phyloP scores from a whole-genome alignment of 352 stramenopile species.

The Pythium vanterpoolii region DNA sequence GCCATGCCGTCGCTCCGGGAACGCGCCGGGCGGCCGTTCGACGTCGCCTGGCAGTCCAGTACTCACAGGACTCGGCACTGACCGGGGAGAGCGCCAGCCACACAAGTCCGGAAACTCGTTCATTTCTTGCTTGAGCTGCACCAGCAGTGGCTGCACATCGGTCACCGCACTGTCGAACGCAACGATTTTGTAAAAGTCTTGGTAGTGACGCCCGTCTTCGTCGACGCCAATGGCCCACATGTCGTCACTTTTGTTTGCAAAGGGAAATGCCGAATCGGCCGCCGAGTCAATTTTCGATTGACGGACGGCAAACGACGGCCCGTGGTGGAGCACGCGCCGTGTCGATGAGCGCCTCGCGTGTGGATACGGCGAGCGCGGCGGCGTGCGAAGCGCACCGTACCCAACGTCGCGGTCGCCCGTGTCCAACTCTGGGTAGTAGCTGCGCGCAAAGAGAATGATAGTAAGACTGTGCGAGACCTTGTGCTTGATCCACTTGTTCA shows the following conservation, averaged over 20 bases:
- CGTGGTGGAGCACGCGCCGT: conserved; percentile 6
- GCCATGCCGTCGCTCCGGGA: conserved; percentile 29
- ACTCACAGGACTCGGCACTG: not conserved
- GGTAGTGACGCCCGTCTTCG: conserved; percentile 72
- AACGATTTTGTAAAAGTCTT: conserved; percentile 87
- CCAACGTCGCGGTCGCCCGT: conserved; percentile 29
- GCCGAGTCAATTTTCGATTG: conserved; percentile 9
- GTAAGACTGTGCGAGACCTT: conserved; percentile 91
- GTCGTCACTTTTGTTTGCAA: conserved; percentile 49
- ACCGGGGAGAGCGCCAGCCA: conserved; percentile 47
- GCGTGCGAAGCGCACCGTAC: conserved; percentile 21
- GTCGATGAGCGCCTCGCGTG: not conserved
- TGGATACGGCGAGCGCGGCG: conserved; percentile 17
- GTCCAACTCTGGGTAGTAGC: conserved; percentile 83
- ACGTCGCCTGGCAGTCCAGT: conserved; percentile 13
- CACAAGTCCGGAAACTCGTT: conserved; percentile 71
- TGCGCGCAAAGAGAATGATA: conserved; percentile 91
- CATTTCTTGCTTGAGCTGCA: conserved; percentile 75
- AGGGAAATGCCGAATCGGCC: conserved; percentile 57
- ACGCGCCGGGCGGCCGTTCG: not conserved
- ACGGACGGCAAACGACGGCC: not conserved
- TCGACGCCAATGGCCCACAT: conserved; percentile 68
- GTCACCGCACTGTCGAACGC: conserved; percentile 68
- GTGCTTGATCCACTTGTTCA: conserved; percentile 90
- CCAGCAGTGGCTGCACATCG: conserved; percentile 63